Evolutionary conservation across 768 basidiomycete genomes (phyloP).

Genomic region (Trametes sanguinea): DNA sequence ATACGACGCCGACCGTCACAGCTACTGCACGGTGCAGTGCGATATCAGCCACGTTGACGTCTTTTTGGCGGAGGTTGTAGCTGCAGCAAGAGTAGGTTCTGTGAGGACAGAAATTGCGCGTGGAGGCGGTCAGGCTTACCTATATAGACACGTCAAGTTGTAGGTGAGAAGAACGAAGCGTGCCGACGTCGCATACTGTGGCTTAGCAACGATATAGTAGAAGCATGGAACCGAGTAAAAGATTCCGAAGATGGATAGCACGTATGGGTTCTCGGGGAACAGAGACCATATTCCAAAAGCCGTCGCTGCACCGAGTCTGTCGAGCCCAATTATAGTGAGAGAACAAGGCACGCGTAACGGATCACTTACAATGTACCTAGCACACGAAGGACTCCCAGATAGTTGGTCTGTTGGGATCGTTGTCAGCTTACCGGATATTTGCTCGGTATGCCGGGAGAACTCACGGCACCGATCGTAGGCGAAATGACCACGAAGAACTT

Average conservation of each 20-base stretch:
- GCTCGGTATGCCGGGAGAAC: constrained; percentile 21
- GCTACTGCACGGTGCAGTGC: constrained; percentile 78
- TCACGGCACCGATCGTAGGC: constrained; percentile 83
- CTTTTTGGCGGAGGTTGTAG: constrained; percentile 74
- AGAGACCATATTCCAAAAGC: constrained; percentile 72
- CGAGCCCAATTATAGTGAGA: not conserved
- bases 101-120: not conserved
- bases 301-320: constrained; percentile 74
- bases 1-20: constrained; percentile 84
- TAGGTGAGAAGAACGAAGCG: constrained; percentile 86
- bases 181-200: constrained; percentile 71
- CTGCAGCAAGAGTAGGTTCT: constrained; percentile 38
- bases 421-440: constrained; percentile 17
- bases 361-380: constrained; percentile 76
- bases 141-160: constrained; percentile 75
- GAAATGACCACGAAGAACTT: constrained; percentile 91
- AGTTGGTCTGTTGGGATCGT: constrained; percentile 67
- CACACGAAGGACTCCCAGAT: constrained; percentile 78
- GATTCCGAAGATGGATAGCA: constrained; percentile 83
- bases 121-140: constrained; percentile 29
- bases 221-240: constrained; percentile 93
- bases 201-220: constrained; percentile 81
- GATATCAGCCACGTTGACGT: constrained; percentile 64
- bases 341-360: constrained; percentile 8
- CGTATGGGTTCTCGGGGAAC: constrained; percentile 73